phyloP scores from a whole-genome alignment of 78 protist genomes.

The Speleostelium caveatum region DNA sequence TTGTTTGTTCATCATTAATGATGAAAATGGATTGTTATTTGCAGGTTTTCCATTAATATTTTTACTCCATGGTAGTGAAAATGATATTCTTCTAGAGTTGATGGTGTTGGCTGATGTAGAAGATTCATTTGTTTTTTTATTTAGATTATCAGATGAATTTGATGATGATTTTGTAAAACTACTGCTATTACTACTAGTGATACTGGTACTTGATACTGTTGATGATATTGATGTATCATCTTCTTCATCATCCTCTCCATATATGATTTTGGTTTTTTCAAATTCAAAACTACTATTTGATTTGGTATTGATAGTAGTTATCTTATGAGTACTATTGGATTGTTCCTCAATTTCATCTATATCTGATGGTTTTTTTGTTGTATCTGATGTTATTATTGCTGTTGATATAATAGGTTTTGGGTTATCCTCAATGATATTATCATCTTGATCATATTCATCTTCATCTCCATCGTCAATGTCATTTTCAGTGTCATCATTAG shows the following conservation, averaged over 20 bases:
- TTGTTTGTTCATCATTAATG: slow-evolving; percentile 8
- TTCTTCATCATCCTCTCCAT: neutral
- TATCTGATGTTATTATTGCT: neutral
- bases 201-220: slow-evolving; percentile 32
- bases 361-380: neutral
- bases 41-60: no score
- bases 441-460: slow-evolving; percentile 54
- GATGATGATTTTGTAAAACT: no score
- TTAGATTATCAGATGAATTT: no score
- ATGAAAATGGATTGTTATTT: slow-evolving; percentile 33
- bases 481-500: neutral
- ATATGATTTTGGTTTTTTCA: neutral
- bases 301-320: neutral
- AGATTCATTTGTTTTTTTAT: no score
- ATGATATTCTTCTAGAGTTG: no score
- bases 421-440: neutral
- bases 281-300: neutral
- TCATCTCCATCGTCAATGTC: slow-evolving; percentile 50
- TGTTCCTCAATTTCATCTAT: neutral
- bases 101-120: no score
- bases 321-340: neutral
- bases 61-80: no score
- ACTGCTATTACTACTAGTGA: no score
- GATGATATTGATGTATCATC: neutral
- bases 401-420: no score